phyloP scores from a whole-genome alignment of 768 basidiomycete species.

The Pisolithus albus region DNA sequence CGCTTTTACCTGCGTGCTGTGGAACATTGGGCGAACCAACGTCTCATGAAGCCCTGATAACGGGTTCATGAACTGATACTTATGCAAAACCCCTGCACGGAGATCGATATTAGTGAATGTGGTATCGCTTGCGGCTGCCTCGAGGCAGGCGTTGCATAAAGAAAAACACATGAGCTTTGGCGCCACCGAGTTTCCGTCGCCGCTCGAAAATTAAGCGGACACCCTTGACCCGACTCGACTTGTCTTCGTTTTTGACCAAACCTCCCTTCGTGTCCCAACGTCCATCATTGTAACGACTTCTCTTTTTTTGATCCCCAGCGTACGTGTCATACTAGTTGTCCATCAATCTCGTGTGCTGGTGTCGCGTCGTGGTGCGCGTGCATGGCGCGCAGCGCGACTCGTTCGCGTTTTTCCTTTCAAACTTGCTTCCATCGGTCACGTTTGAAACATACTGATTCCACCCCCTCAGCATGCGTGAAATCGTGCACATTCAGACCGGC shows the following conservation, averaged over 20 bases:
- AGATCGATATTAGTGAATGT: too few relatives aligned
- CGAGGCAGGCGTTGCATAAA: constrained; percentile 3
- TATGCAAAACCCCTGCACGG: too few relatives aligned
- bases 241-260: constrained; percentile 29
- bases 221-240: constrained; percentile 31
- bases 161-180: constrained; percentile 10
- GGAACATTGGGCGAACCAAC: too few relatives aligned
- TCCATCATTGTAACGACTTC: constrained; percentile 24
- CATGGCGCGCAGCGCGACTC: constrained; percentile 23
- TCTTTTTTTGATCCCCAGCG: constrained; percentile 18
- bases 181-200: constrained; percentile 25
- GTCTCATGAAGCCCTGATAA: too few relatives aligned
- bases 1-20: too few relatives aligned
- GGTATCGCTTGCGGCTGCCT: background rate
- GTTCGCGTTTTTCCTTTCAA: constrained; percentile 16
- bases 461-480: constrained; percentile 86
- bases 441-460: constrained; percentile 20
- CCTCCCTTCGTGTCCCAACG: constrained; percentile 29
- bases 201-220: constrained; percentile 33
- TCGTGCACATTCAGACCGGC: constrained; percentile 99
- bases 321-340: constrained; percentile 24
- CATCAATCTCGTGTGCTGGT: background rate
- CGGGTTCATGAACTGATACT: background rate
- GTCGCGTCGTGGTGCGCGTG: constrained; percentile 18
- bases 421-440: constrained; percentile 12